phyloP scores from a whole-genome alignment of 139 green algal species.

The Dunaliella primolecta region DNA sequence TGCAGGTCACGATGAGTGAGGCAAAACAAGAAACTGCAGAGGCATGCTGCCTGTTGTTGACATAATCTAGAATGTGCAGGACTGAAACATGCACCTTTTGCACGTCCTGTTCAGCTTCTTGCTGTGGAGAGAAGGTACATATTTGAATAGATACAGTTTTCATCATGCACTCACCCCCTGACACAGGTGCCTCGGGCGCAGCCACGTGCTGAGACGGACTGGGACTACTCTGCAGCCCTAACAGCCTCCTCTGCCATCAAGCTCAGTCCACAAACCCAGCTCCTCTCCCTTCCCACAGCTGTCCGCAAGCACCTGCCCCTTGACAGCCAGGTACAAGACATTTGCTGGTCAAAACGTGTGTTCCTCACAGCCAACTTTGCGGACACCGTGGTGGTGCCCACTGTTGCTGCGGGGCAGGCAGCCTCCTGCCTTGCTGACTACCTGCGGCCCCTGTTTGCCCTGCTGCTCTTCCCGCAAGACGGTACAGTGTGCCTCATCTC shows the following conservation, averaged over 20 bases:
- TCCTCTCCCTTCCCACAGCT: background rate
- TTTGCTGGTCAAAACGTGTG: background rate
- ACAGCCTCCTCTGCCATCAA: background rate
- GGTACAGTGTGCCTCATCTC: constrained; percentile 44
- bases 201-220: constrained; percentile 26
- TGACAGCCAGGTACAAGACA: background rate
- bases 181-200: constrained; percentile 19
- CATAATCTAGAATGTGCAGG: too few relatives aligned
- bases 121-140: background rate
- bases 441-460: constrained; percentile 30
- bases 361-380: constrained; percentile 42
- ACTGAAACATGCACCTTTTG: background rate
- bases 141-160: background rate
- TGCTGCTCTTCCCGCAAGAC: constrained; percentile 33
- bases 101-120: background rate
- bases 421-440: constrained; percentile 25
- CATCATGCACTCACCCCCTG: background rate
- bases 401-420: background rate
- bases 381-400: background rate
- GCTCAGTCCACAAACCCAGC: background rate
- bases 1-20: too few relatives aligned
- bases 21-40: background rate
- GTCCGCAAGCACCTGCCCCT: background rate
- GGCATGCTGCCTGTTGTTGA: too few relatives aligned
- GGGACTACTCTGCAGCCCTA: constrained; percentile 18